These are phyloP conservation scores for Rauvolfia tetraphylla DNA, from an alignment of 257 asterid genomes.

Conservation along the genomic window DNA sequence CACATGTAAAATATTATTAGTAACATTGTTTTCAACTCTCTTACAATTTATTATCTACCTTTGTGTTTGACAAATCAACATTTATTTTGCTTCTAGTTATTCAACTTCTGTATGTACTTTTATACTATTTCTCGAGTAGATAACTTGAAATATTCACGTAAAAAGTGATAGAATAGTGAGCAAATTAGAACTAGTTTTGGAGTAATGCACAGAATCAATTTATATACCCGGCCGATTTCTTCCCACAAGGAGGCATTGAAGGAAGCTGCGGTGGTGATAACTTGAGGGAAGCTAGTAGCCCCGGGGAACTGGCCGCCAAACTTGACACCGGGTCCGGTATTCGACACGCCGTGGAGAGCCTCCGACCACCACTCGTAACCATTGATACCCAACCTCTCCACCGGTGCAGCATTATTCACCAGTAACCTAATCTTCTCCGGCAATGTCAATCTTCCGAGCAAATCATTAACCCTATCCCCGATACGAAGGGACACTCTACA, in stretches of 20 bases:
- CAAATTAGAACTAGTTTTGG: too few species aligned
- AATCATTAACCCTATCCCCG: slow-evolving; percentile 57
- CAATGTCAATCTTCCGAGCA: slow-evolving; percentile 60
- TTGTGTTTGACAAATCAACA: too few species aligned
- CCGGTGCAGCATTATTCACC: slow-evolving; percentile 85
- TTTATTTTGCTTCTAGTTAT: too few species aligned
- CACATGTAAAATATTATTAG: neutral
- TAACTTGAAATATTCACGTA: too few species aligned
- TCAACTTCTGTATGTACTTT: too few species aligned
- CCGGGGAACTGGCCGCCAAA: slow-evolving; percentile 71
- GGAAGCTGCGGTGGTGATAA: slow-evolving; percentile 78
- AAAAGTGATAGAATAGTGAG: too few species aligned
- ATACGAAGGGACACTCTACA: slow-evolving; percentile 49
- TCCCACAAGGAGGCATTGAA: slow-evolving; percentile 81
- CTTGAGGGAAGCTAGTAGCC: slow-evolving; percentile 93
- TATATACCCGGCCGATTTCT: slow-evolving; percentile 81
- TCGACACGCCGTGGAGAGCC: slow-evolving; percentile 91
- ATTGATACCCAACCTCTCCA: slow-evolving; percentile 56
- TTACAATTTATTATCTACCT: too few species aligned
- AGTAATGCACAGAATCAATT: too few species aligned
- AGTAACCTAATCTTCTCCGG: slow-evolving; percentile 60
- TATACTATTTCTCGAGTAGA: too few species aligned
- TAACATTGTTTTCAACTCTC: neutral
- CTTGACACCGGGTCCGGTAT: slow-evolving; percentile 64
- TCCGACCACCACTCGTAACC: slow-evolving; percentile 99